Evolutionary conservation across 1,284 basidiomycete species (phyloP).

Genomic region (Mycosarcoma maydis): DNA sequence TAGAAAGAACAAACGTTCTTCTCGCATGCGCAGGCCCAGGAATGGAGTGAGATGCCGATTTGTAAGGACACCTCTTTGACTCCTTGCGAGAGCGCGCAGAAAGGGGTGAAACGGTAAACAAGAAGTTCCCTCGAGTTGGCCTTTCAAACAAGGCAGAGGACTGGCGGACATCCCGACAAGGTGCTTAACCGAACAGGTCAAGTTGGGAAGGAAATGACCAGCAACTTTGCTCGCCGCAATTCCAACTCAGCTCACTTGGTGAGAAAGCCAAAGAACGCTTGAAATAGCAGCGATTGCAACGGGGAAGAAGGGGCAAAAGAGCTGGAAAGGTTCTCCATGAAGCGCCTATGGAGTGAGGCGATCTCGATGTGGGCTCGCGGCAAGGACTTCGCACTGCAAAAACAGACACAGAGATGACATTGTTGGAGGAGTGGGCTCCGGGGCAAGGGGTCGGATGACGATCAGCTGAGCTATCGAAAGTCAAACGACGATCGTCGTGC

Average conservation of each 20-base stretch:
- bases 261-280: background rate
- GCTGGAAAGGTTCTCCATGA: background rate
- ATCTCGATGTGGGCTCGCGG: too few species aligned
- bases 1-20: background rate
- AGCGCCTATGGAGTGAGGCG: background rate
- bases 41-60: constrained; percentile 7
- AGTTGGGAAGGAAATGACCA: constrained; percentile 23
- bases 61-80: background rate
- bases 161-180: constrained; percentile 14
- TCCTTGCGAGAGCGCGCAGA: too few species aligned
- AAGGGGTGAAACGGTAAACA: background rate
- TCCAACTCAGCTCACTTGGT: background rate
- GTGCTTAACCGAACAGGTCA: constrained; percentile 21
- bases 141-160: background rate
- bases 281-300: constrained; percentile 1
- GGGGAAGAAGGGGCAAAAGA: background rate
- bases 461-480: constrained; percentile 33
- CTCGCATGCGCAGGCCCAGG: too few species aligned
- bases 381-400: too few species aligned
- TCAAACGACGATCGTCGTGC: constrained; percentile 12
- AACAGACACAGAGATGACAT: too few species aligned
- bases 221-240: constrained; percentile 12
- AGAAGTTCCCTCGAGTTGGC: background rate
- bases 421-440: too few species aligned
- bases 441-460: constrained; percentile 8